A percentile compares a stretch with the other conserved stretches of the same genome.
phyloP scores from a whole-genome alignment of 2,329 filamentous ascomycete genomes.

The Penicillium sp. region DNA sequence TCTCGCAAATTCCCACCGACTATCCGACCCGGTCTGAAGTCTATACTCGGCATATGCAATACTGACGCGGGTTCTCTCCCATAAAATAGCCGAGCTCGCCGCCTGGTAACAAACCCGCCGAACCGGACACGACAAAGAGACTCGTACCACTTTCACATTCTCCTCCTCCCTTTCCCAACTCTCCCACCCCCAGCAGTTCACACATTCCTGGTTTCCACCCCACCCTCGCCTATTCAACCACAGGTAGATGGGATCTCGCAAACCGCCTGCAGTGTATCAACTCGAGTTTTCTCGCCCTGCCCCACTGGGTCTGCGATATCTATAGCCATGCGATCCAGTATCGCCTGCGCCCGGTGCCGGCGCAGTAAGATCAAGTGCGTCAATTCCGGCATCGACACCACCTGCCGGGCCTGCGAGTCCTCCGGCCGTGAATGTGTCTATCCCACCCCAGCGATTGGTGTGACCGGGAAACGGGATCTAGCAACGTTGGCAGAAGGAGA shows the following conservation, averaged over 20 bases:
- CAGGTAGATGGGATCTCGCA: constrained; percentile 21
- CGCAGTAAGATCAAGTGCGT: constrained; percentile 87
- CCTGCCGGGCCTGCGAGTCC: constrained; percentile 76
- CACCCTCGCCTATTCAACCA: neutral
- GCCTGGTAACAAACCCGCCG: constrained; percentile 8
- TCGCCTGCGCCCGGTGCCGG: constrained; percentile 77
- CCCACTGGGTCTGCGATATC: constrained; percentile 23
- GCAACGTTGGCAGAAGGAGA: constrained; percentile 46
- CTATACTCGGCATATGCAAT: constrained; percentile 22
- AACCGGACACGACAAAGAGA: constrained; percentile 1
- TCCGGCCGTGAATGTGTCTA: constrained; percentile 76
- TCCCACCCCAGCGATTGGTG: constrained; percentile 56
- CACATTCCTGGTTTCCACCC: neutral
- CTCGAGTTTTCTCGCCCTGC: constrained; percentile 9
- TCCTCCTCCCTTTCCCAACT: constrained; percentile 2
- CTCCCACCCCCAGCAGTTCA: neutral
- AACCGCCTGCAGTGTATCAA: constrained; percentile 9
- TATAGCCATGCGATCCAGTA: constrained; percentile 71
- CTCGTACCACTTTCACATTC: neutral
- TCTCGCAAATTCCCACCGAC: neutral
- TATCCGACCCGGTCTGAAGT: neutral
- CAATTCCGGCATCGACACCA: constrained; percentile 73
- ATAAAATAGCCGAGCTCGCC: constrained; percentile 12
- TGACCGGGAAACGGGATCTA: constrained; percentile 47
- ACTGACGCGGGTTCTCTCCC: constrained; percentile 16